Base-by-base conservation (phyloP, 208 protist species). In the Blechomonas ayalai region DNA sequence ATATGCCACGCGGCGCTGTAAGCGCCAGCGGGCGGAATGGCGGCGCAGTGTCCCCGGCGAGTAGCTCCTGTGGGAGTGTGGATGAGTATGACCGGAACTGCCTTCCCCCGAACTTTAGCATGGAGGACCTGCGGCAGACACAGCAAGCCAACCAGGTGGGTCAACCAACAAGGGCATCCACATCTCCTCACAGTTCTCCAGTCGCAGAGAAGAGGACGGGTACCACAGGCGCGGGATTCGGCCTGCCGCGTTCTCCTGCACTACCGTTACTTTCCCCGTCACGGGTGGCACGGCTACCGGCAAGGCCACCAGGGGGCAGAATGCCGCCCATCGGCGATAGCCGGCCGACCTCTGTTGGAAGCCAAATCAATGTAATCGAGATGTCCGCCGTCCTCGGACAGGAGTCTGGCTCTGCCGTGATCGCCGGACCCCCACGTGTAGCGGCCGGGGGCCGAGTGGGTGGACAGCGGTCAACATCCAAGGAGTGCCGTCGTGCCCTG, bases 311-410 rank as follows among this genome's bases (percentile, higher is more conserved):
- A 3, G 64, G 64, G 26, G 64, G 56, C 20, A 38, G 64, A 22
- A 46, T 72, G 9, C 64, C 64, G 4, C 64, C 64, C 22, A 47
- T 72, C 29, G 48, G 32, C n/a, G n/a, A n/a, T n/a, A n/a, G n/a
- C 24, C 28, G 29, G 24, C 64, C 43, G 6, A 49, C 29, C 13
- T 49, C 43, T 9, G 31, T 39, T 18, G 39, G 18, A 33, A 42
- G 12, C 34, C 53, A 34, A 43, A 52, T n/a, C 1, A 58, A 59
- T n/a, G 48, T 61, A 10, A 72, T 72, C 19, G 64, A 72, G 43
- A 65, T 72, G 64, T 72, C 64, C 2, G 64, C 57, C 12, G 37
- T 66, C 9, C 35, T 72, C 12, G n/a, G 52, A 67, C 20, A 34
- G 8, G n/a, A n/a, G n/a, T n/a, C n/a, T n/a, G n/a, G n/a, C n/a